phyloP scores from a whole-genome alignment of 1,139 yeast species.

The Blastobotrys apis region DNA sequence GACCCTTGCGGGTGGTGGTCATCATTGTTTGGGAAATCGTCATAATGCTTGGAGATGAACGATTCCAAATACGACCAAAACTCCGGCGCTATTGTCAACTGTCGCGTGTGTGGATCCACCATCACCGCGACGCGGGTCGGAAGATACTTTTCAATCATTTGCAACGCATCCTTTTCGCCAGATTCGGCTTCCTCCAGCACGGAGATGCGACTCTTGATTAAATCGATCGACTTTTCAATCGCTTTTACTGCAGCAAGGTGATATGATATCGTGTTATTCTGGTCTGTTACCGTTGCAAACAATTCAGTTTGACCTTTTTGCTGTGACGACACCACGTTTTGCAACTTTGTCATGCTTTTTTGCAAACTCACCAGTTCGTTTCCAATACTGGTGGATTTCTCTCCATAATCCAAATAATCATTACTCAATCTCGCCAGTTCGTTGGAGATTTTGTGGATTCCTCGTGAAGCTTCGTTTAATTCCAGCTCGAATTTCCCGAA shows the following conservation, averaged over 20 bases:
- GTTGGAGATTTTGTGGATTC: constrained; percentile 11
- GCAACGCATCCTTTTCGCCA: constrained; percentile 14
- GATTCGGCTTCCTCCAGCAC: constrained; percentile 13
- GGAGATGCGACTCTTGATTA: constrained; percentile 8
- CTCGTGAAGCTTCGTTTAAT: constrained; percentile 12
- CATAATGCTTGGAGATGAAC: not conserved
- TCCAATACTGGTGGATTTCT: constrained; percentile 9
- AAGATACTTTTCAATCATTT: constrained; percentile 14
- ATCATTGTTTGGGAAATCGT: not conserved
- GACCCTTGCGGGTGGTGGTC: constrained; percentile 3
- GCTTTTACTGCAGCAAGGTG: constrained; percentile 13
- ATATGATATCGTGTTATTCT: constrained; percentile 11
- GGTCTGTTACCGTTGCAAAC: constrained; percentile 9
- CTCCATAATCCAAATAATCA: constrained; percentile 11
- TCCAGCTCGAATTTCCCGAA: constrained; percentile 15
- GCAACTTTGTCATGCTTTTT: constrained; percentile 8
- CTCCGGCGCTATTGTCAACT: constrained; percentile 15
- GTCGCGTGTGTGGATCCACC: constrained; percentile 14
- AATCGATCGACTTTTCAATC: constrained; percentile 12
- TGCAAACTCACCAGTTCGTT: constrained; percentile 7
- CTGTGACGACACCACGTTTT: constrained; percentile 11
- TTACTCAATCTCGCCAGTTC: constrained; percentile 11
- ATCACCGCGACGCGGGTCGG: constrained; percentile 17
- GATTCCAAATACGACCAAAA: constrained; percentile 15
- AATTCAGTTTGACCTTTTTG: constrained; percentile 10